Conservation (phyloP, 805 yeast species). For the Blastobotrys chiropterorum region DNA sequence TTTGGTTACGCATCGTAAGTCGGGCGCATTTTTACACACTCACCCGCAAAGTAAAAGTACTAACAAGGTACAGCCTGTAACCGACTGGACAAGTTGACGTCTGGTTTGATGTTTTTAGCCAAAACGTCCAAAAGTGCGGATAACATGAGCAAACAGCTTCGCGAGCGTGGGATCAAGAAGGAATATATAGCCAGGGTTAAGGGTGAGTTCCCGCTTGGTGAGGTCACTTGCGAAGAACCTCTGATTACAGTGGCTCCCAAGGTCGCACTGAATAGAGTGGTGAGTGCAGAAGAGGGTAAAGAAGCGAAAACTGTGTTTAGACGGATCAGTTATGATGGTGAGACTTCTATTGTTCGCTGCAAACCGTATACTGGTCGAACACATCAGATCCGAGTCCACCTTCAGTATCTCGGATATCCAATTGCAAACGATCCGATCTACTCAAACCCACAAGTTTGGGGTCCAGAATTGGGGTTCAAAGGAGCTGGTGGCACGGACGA, state of each 20-base stretch:
- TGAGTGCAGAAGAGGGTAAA: constrained; percentile 56
- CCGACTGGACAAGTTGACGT: constrained; percentile 81
- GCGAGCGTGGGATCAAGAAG: constrained; percentile 68
- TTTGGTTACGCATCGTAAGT: constrained; percentile 62
- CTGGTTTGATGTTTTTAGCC: constrained; percentile 90
- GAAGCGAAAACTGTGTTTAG: constrained; percentile 68
- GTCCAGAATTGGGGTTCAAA: constrained; percentile 58
- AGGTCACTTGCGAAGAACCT: constrained; percentile 58
- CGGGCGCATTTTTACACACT: constrained; percentile 12
- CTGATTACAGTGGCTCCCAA: constrained; percentile 67
- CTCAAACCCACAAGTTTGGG: constrained; percentile 78
- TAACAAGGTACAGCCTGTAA: too few relatives aligned
- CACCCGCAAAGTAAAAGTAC: constrained; percentile 13
- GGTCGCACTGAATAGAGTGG: constrained; percentile 58
- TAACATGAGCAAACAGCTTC: constrained; percentile 57
- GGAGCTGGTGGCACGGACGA: constrained; percentile 45
- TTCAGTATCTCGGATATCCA: constrained; percentile 83
- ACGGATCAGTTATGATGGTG: constrained; percentile 61
- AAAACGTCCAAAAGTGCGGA: constrained; percentile 77
- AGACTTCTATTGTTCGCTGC: constrained; percentile 70
- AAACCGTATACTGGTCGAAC: constrained; percentile 89
- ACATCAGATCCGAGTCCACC: constrained; percentile 90
- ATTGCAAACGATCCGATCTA: constrained; percentile 91
- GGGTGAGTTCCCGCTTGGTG: constrained; percentile 73
- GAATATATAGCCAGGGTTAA: constrained; percentile 82